Conservation (phyloP, 2,329 filamentous ascomycete genomes). For the Scedosporium aurantiacum region DNA sequence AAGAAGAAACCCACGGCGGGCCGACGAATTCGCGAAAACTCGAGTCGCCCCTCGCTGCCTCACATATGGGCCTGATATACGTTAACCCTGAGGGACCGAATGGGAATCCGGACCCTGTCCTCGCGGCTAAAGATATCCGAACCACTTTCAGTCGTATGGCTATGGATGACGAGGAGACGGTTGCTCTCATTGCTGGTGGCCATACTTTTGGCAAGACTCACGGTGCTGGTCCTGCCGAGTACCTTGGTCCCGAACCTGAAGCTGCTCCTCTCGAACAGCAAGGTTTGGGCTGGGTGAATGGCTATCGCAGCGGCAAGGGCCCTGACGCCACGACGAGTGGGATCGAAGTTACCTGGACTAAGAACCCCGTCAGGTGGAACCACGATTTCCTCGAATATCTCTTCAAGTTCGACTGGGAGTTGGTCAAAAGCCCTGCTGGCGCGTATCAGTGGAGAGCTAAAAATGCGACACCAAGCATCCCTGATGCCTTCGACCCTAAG, state of each 20-base stretch:
- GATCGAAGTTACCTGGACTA: constrained; percentile 71
- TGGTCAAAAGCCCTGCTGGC: constrained; percentile 63
- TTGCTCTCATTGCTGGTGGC: constrained; percentile 66
- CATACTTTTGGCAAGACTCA: constrained; percentile 76
- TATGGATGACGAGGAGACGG: constrained; percentile 75
- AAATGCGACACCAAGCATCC: constrained; percentile 54
- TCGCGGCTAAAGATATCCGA: constrained; percentile 61
- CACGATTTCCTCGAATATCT: constrained; percentile 65
- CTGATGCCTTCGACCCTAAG: constrained; percentile 56
- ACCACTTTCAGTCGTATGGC: constrained; percentile 68
- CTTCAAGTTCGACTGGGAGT: constrained; percentile 69
- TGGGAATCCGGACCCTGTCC: constrained; percentile 57
- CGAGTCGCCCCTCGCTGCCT: constrained; percentile 55
- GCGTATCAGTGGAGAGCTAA: constrained; percentile 70
- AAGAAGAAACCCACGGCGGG: constrained; percentile 27
- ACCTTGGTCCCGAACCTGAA: constrained; percentile 60
- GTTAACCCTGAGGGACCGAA: constrained; percentile 73
- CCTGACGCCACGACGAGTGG: constrained; percentile 64
- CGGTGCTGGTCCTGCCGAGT: constrained; percentile 52
- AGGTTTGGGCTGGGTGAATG: constrained; percentile 64
- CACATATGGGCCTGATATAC: constrained; percentile 66
- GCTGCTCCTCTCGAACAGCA: constrained; percentile 53
- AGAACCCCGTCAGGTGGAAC: constrained; percentile 65
- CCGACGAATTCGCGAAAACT: constrained; percentile 48
- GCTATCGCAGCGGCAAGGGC: constrained; percentile 54